Percentiles rank a stretch among this genome's conserved stretches.
These are phyloP conservation scores for Pichia exigua DNA, from an alignment of 805 yeast genomes.

Conservation along the genomic window DNA sequence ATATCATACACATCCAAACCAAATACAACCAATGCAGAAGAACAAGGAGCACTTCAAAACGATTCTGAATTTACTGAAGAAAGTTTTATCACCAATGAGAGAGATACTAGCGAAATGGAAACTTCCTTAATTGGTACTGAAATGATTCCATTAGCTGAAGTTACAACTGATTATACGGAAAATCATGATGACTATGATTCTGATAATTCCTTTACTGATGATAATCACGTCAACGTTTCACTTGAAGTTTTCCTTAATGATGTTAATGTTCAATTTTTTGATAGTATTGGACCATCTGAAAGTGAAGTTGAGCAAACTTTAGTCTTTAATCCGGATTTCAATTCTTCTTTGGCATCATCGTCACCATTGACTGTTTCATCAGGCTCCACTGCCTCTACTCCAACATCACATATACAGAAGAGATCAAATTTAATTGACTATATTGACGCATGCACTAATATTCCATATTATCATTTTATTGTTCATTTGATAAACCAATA, in stretches of 20 bases:
- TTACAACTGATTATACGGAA: slow-evolving; percentile 17
- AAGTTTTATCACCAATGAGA: not conserved
- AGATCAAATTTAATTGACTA: slow-evolving; percentile 19
- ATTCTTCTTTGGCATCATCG: not conserved
- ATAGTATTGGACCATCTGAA: slow-evolving; percentile 25
- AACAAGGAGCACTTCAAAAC: not conserved
- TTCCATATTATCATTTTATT: slow-evolving; percentile 25
- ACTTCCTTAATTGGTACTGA: slow-evolving; percentile 19
- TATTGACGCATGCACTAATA: slow-evolving; percentile 22
- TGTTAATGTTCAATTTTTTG: slow-evolving; percentile 27
- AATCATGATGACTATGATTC: slow-evolving; percentile 17
- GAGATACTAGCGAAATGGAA: slow-evolving; percentile 9
- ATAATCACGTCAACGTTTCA: slow-evolving; percentile 23
- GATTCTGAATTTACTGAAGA: not conserved
- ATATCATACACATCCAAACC: not conserved
- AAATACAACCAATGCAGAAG: not conserved
- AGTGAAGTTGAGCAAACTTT: slow-evolving; percentile 14
- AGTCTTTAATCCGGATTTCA: slow-evolving; percentile 2
- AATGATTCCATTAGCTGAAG: slow-evolving; percentile 26
- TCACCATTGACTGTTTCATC: slow-evolving; percentile 1
- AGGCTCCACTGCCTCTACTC: slow-evolving; percentile 6
- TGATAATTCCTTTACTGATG: slow-evolving; percentile 19
- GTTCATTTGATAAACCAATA: slow-evolving; percentile 25
- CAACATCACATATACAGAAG: slow-evolving; percentile 1
- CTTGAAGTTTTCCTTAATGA: slow-evolving; percentile 22